Conservation (phyloP, 805 yeast genomes). For the Zygotorulaspora sp. region DNA sequence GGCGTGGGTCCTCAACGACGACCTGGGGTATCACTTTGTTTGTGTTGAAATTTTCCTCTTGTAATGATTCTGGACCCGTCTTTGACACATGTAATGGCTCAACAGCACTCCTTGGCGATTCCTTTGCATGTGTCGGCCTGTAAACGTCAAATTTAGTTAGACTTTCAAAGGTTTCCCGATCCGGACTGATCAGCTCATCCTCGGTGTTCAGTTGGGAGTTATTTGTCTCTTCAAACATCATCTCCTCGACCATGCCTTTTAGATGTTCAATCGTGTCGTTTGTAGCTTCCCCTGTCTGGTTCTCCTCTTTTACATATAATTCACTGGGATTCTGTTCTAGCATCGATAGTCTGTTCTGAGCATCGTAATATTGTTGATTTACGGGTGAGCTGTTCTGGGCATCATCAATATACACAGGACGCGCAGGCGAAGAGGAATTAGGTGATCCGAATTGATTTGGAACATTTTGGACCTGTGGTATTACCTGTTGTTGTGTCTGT, state of each 20-base stretch:
- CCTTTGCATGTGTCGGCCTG: conserved; percentile 25
- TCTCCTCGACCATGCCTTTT: conserved; percentile 36
- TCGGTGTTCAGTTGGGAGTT: conserved; percentile 5
- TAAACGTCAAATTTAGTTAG: conserved; percentile 31
- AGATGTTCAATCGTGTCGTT: conserved; percentile 32
- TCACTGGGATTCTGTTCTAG: background rate
- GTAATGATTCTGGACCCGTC: too few species aligned
- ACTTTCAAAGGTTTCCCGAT: conserved; percentile 26
- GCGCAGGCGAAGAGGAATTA: too few species aligned
- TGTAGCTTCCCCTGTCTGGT: conserved; percentile 2
- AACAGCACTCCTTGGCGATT: background rate
- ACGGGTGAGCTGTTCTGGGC: background rate
- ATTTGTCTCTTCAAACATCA: conserved; percentile 19
- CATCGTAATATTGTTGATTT: background rate
- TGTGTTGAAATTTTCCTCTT: too few species aligned
- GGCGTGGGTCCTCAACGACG: too few species aligned
- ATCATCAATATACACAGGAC: too few species aligned
- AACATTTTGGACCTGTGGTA: too few species aligned
- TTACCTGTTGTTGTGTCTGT: too few species aligned
- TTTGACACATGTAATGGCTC: conserved; percentile 3
- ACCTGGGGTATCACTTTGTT: too few species aligned
- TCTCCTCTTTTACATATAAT: background rate
- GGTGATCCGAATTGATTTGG: too few species aligned
- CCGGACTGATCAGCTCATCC: conserved; percentile 7
- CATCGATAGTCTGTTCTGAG: background rate